Conservation (phyloP, 768 basidiomycete species). For the Phanerochaete carnosa region DNA sequence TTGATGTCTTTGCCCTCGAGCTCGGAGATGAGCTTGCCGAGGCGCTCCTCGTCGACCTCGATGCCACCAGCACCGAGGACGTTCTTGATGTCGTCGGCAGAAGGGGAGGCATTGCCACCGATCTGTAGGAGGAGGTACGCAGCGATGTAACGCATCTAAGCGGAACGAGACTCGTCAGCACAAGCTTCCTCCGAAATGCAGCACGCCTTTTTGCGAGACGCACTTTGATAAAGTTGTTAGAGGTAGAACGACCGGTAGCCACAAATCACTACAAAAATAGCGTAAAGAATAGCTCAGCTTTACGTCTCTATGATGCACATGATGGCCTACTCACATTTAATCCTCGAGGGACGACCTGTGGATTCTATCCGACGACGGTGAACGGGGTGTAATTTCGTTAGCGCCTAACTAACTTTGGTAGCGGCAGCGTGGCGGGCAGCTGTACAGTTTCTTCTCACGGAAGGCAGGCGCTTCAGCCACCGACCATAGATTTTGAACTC, state of each 20-base stretch:
- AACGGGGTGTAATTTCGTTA: constrained; percentile 19
- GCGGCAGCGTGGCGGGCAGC: constrained; percentile 29
- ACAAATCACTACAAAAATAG: constrained; percentile 76
- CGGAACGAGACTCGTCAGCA: neutral
- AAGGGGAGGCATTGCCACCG: constrained; percentile 88
- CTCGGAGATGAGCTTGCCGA: constrained; percentile 83
- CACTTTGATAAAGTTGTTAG: constrained; percentile 41
- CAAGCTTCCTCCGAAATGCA: neutral
- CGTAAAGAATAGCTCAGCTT: neutral
- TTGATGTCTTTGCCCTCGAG: constrained; percentile 88
- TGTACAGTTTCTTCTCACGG: constrained; percentile 59
- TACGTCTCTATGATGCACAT: neutral
- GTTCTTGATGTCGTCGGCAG: constrained; percentile 83
- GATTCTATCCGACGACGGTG: constrained; percentile 75
- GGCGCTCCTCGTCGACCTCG: constrained; percentile 79
- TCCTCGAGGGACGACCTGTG: constrained; percentile 91
- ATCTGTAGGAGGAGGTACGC: constrained; percentile 96
- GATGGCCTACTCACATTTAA: constrained; percentile 59
- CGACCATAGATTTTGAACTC: constrained; percentile 14
- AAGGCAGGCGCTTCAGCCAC: constrained; percentile 36
- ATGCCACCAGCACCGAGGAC: constrained; percentile 85
- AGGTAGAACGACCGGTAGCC: constrained; percentile 61
- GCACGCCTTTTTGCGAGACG: constrained; percentile 10
- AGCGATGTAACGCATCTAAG: constrained; percentile 88
- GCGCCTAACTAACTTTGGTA: constrained; percentile 12